A percentile compares a stretch with the other conserved stretches of the same genome.
These are phyloP conservation scores for Boletus subcaerulescens DNA, from an alignment of 768 basidiomycete genomes.

Conservation along the genomic window DNA sequence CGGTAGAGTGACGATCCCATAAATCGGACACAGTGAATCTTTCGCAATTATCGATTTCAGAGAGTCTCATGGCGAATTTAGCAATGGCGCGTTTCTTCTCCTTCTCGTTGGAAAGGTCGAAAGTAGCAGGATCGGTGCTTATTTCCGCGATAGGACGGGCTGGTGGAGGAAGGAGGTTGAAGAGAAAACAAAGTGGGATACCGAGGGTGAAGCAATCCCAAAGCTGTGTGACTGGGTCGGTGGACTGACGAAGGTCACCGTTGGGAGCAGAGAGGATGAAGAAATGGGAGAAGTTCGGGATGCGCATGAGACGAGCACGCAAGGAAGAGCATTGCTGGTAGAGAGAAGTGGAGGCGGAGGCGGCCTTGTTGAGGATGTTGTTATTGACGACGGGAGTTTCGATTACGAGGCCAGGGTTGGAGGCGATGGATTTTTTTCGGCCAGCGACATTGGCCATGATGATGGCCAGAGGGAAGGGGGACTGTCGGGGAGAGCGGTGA, in stretches of 20 bases:
- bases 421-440: conserved; percentile 78
- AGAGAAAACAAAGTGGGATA: conserved; percentile 91
- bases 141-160: conserved; percentile 47
- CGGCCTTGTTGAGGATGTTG: conserved; percentile 88
- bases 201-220: conserved; percentile 95
- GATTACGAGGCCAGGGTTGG: conserved; percentile 60
- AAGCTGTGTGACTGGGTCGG: conserved; percentile 91
- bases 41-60: conserved; percentile 65
- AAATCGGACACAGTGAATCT: conserved; percentile 91
- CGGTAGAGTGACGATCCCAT: conserved; percentile 86
- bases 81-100: conserved; percentile 89
- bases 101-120: conserved; percentile 72
- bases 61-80: conserved; percentile 87
- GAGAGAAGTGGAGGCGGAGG: conserved; percentile 83
- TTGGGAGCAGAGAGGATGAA: conserved; percentile 57
- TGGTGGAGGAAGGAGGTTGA: conserved; percentile 76
- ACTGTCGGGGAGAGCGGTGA: neutral
- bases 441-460: conserved; percentile 56
- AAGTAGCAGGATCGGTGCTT: conserved; percentile 61
- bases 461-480: conserved; percentile 11
- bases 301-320: conserved; percentile 71
- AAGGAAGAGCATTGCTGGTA: conserved; percentile 89
- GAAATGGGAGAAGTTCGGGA: conserved; percentile 69
- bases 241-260: conserved; percentile 66
- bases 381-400: conserved; percentile 76